phyloP scores from a whole-genome alignment of 345 rosid genomes.

The Eutrema heterophyllum region DNA sequence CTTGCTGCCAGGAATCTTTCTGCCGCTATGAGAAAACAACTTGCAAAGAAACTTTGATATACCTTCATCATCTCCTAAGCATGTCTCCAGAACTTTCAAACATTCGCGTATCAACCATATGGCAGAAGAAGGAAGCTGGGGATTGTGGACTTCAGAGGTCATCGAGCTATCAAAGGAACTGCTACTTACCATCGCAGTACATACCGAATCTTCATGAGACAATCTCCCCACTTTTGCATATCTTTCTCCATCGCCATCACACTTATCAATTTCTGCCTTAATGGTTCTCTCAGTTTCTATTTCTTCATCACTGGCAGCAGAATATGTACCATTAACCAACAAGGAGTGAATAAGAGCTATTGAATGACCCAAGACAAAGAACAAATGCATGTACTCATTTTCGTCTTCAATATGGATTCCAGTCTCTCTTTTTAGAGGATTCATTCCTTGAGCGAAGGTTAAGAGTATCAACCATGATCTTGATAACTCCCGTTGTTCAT shows the following conservation, averaged over 20 bases:
- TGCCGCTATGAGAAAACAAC: slow-evolving; percentile 32
- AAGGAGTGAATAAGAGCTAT: slow-evolving; percentile 64
- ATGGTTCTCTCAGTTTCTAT: slow-evolving; percentile 28
- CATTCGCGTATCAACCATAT: slow-evolving; percentile 64
- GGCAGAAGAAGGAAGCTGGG: slow-evolving; percentile 51
- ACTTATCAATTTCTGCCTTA: slow-evolving; percentile 35
- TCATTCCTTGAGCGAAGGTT: slow-evolving; percentile 80
- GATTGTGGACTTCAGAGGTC: slow-evolving; percentile 36
- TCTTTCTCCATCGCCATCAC: slow-evolving; percentile 53
- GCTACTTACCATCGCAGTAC: slow-evolving; percentile 49
- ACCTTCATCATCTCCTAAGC: slow-evolving; percentile 59
- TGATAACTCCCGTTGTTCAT: slow-evolving; percentile 52
- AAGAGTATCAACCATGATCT: slow-evolving; percentile 79
- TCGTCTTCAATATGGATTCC: slow-evolving; percentile 73
- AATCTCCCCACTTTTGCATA: slow-evolving; percentile 85
- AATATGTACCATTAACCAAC: slow-evolving; percentile 75
- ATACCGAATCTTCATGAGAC: slow-evolving; percentile 68
- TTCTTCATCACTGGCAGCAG: slow-evolving; percentile 43
- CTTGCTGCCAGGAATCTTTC: slow-evolving; percentile 37
- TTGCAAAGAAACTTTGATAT: slow-evolving; percentile 34
- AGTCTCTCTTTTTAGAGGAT: slow-evolving; percentile 81
- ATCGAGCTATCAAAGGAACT: slow-evolving; percentile 35
- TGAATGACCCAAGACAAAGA: slow-evolving; percentile 59
- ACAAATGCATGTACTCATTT: slow-evolving; percentile 47
- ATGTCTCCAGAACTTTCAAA: slow-evolving; percentile 63